phyloP scores from a whole-genome alignment of 768 basidiomycete genomes.

The Hemileccinum rubropunctum region DNA sequence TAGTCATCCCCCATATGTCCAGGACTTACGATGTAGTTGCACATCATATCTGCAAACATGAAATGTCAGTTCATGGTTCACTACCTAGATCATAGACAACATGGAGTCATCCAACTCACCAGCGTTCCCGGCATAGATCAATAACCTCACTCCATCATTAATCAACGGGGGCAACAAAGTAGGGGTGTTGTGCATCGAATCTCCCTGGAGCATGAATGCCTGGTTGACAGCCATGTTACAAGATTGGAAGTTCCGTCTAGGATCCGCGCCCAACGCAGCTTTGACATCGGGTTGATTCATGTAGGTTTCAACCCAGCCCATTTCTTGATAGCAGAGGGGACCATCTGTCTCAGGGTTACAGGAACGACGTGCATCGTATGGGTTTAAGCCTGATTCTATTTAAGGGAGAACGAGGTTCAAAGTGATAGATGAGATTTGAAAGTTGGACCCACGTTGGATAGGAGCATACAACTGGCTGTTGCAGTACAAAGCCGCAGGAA shows the following conservation, averaged over 20 bases:
- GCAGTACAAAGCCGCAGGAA: constrained; percentile 79
- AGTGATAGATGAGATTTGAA: neutral
- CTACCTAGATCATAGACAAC: neutral
- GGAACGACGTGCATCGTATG: constrained; percentile 79
- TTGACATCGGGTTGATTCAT: constrained; percentile 79
- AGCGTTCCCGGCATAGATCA: constrained; percentile 89
- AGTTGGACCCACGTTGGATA: constrained; percentile 55
- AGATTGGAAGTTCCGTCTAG: constrained; percentile 55
- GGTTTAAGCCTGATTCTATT: constrained; percentile 72
- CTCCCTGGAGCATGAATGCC: constrained; percentile 79
- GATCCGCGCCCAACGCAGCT: constrained; percentile 72
- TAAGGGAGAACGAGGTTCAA: neutral
- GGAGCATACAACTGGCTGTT: constrained; percentile 68
- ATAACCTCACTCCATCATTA: constrained; percentile 74
- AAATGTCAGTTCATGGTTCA: constrained; percentile 11
- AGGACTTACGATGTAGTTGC: constrained; percentile 68
- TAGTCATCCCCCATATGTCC: neutral
- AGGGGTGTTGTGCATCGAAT: constrained; percentile 83
- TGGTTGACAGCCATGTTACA: constrained; percentile 82
- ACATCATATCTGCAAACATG: constrained; percentile 68
- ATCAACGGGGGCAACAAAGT: constrained; percentile 76
- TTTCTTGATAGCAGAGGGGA: constrained; percentile 71
- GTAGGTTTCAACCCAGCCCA: constrained; percentile 87
- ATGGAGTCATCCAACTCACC: constrained; percentile 38
- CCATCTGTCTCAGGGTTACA: constrained; percentile 76